These are phyloP conservation scores for Talaromyces thailandensis DNA, from an alignment of 495 filamentous ascomycete species.

Conservation along the genomic window DNA sequence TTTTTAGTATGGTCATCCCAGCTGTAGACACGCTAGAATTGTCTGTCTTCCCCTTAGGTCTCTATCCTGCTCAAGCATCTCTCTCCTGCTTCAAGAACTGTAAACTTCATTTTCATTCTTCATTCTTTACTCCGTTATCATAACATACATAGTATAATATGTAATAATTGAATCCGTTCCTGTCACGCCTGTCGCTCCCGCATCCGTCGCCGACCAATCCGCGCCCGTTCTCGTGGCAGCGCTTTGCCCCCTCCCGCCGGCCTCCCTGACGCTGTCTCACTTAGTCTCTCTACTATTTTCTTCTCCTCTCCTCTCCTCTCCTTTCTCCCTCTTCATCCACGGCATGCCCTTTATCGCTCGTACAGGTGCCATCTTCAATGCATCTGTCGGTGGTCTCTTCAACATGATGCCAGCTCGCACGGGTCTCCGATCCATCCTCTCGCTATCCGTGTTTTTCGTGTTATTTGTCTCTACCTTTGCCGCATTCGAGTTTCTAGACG, in stretches of 20 bases:
- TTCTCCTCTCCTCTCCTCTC: too few relatives aligned
- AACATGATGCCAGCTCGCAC: constrained; percentile 2
- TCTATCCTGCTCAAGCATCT: too few relatives aligned
- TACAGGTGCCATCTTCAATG: background rate
- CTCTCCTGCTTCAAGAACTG: too few relatives aligned
- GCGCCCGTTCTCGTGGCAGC: background rate
- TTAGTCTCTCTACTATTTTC: background rate
- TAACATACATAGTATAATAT: too few relatives aligned
- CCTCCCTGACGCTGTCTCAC: background rate
- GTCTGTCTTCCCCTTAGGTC: too few relatives aligned
- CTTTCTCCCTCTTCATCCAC: background rate
- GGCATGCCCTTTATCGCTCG: constrained; percentile 6
- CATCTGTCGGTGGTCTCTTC: constrained; percentile 4
- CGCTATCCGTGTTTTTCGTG: constrained; percentile 6
- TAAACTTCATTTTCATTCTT: background rate
- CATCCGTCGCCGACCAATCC: background rate
- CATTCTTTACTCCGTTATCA: background rate
- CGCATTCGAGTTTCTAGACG: constrained; percentile 1
- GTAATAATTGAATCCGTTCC: background rate
- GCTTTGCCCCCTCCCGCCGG: background rate
- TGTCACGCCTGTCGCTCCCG: background rate
- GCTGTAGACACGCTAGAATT: too few relatives aligned
- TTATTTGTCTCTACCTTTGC: constrained; percentile 3
- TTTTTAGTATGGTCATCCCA: too few relatives aligned
- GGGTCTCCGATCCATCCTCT: constrained; percentile 6